A percentile compares a stretch with the other conserved stretches of the same genome.
phyloP scores from a whole-genome alignment of 768 basidiomycete species.

The Lentinula aciculospora region DNA sequence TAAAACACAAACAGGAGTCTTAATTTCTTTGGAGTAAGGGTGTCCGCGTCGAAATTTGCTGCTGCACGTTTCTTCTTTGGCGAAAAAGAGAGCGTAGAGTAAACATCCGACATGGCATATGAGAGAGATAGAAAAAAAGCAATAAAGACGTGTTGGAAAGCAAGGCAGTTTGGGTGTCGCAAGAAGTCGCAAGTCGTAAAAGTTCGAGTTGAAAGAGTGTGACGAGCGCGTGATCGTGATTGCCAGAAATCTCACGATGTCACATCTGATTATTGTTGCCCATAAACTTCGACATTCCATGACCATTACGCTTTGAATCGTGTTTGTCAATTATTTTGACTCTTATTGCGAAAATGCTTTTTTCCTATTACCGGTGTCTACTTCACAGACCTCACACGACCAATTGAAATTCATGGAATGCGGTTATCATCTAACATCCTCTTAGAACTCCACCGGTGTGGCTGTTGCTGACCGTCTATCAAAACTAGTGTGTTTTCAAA shows the following conservation, averaged over 20 bases:
- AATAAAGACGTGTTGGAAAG: neutral
- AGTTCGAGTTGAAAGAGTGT: neutral
- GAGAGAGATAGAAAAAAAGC: constrained; percentile 14
- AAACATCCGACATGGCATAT: constrained; percentile 50
- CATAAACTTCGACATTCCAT: too few relatives aligned
- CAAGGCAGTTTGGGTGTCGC: constrained; percentile 5
- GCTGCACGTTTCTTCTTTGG: constrained; percentile 64
- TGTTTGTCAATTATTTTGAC: too few relatives aligned
- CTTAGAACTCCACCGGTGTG: neutral
- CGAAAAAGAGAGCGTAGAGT: constrained; percentile 57
- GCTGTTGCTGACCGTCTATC: neutral
- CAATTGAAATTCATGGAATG: too few relatives aligned
- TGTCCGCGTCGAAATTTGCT: constrained; percentile 49
- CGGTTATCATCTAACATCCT: too few relatives aligned
- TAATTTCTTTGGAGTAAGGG: constrained; percentile 65
- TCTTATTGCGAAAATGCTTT: too few relatives aligned
- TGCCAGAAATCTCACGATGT: too few relatives aligned
- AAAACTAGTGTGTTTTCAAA: too few relatives aligned
- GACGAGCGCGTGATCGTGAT: neutral
- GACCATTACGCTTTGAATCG: too few relatives aligned
- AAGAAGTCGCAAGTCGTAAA: neutral
- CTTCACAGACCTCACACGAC: too few relatives aligned
- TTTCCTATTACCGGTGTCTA: too few relatives aligned
- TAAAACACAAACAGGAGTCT: constrained; percentile 42
- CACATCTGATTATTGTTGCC: too few relatives aligned